Evolutionary conservation across 2,329 filamentous ascomycete genomes (phyloP).

Genomic region (Fusarium sp.): DNA sequence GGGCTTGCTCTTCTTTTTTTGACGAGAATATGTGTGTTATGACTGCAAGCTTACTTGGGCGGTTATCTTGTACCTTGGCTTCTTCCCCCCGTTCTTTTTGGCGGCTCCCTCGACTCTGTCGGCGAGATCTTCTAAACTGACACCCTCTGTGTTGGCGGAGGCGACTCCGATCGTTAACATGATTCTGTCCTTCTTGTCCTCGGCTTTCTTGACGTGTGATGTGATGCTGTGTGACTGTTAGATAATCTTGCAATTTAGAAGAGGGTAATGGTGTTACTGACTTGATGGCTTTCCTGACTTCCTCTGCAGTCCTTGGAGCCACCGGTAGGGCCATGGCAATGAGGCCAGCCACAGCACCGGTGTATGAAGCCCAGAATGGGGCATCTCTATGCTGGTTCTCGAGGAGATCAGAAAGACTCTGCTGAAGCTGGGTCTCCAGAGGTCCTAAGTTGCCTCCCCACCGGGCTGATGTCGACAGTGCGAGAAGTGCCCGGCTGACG

Average conservation of each 20-base stretch:
- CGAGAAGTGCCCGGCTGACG: constrained; percentile 76
- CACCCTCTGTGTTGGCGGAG: constrained; percentile 42
- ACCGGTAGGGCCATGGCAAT: constrained; percentile 58
- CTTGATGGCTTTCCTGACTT: constrained; percentile 54
- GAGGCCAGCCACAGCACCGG: constrained; percentile 61
- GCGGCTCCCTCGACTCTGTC: constrained; percentile 50
- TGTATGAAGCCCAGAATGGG: constrained; percentile 66
- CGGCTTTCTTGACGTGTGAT: constrained; percentile 40
- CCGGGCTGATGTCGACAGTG: constrained; percentile 77
- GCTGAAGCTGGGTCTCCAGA: constrained; percentile 58
- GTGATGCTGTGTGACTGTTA: constrained; percentile 48
- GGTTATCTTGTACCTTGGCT: constrained; percentile 49
- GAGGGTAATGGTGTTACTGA: constrained; percentile 46
- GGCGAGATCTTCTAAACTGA: constrained; percentile 50
- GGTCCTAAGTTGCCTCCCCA: constrained; percentile 74
- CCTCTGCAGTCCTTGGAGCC: constrained; percentile 51
- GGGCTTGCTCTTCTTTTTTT: constrained; percentile 15
- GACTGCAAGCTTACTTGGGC: constrained; percentile 45
- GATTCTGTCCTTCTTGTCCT: constrained; percentile 53
- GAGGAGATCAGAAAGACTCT: constrained; percentile 57
- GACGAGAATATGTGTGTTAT: constrained; percentile 34
- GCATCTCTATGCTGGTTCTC: constrained; percentile 52
- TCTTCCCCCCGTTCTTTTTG: constrained; percentile 49
- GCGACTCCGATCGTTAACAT: constrained; percentile 52
- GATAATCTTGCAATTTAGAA: background rate